Evolutionary conservation across 148 eudicot species (phyloP).

Genomic region (Rhododendron griersonianum): DNA sequence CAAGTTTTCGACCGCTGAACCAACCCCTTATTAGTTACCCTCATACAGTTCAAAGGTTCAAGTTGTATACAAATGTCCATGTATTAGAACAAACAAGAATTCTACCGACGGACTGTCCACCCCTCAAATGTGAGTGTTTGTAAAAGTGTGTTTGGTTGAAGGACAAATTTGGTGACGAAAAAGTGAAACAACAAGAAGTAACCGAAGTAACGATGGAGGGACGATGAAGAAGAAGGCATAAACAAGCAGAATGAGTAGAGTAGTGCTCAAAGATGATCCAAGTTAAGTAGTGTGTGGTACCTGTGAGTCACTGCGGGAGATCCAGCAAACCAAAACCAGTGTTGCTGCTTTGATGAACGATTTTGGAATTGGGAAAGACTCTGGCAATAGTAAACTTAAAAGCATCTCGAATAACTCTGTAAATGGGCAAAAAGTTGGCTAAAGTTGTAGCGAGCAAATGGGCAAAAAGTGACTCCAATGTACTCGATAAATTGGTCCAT

Average conservation of each 20-base stretch:
- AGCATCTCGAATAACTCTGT: no score
- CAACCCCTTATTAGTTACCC: background rate
- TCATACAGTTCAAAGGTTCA: background rate
- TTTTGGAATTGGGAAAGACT: background rate
- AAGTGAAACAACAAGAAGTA: background rate
- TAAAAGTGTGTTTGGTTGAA: no score
- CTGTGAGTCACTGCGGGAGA: background rate
- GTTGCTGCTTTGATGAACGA: background rate
- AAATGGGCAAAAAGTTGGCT: no score
- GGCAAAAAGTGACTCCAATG: no score
- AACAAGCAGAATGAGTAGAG: background rate
- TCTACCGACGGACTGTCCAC: no score
- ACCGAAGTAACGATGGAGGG: background rate
- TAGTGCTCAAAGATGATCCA: background rate
- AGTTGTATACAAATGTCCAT: background rate
- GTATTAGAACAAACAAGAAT: background rate
- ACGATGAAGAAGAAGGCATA: background rate
- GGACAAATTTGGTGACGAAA: background rate
- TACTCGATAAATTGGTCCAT: no score
- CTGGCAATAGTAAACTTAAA: background rate
- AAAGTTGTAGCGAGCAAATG: no score
- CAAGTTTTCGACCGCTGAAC: no score
- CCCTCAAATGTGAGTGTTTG: background rate
- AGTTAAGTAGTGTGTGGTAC: background rate
- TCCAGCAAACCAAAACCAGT: background rate